These are phyloP conservation scores for Tolypocladium guangdongense DNA, from an alignment of 2,329 filamentous ascomycete species.

Conservation along the genomic window DNA sequence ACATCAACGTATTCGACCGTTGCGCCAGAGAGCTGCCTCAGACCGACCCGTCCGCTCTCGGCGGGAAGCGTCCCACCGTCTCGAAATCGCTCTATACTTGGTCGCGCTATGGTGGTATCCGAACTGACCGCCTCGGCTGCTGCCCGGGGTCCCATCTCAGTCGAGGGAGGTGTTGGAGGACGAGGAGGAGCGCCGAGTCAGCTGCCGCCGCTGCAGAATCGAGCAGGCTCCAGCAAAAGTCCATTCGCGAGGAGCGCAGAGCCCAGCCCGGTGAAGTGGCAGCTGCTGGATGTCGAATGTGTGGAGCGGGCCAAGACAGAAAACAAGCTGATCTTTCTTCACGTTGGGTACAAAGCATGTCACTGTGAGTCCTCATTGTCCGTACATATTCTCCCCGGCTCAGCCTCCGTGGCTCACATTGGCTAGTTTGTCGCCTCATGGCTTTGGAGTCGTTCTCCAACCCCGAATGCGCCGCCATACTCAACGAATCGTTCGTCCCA, in stretches of 20 bases:
- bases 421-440: conserved; percentile 75
- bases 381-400: background rate
- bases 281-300: conserved; percentile 70
- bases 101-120: conserved; percentile 5
- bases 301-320: conserved; percentile 66
- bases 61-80: background rate
- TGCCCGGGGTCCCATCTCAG: conserved; percentile 17
- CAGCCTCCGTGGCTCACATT: background rate
- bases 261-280: conserved; percentile 82
- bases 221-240: conserved; percentile 28
- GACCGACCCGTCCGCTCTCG: background rate
- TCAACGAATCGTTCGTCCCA: conserved; percentile 83
- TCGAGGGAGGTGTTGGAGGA: conserved; percentile 10
- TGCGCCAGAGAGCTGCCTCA: background rate
- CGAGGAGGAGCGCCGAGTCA: background rate
- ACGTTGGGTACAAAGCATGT: conserved; percentile 90
- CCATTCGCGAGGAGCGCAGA: conserved; percentile 60
- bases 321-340: conserved; percentile 85
- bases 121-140: conserved; percentile 25
- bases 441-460: conserved; percentile 86
- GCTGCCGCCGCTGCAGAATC: conserved; percentile 21
- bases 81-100: background rate
- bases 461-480: conserved; percentile 62
- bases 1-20: background rate
- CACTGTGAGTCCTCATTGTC: conserved; percentile 56